Percentiles rank a stretch among this genome's conserved stretches.
phyloP scores from a whole-genome alignment of 148 eudicot species.

The Rhododendron mucronatum region DNA sequence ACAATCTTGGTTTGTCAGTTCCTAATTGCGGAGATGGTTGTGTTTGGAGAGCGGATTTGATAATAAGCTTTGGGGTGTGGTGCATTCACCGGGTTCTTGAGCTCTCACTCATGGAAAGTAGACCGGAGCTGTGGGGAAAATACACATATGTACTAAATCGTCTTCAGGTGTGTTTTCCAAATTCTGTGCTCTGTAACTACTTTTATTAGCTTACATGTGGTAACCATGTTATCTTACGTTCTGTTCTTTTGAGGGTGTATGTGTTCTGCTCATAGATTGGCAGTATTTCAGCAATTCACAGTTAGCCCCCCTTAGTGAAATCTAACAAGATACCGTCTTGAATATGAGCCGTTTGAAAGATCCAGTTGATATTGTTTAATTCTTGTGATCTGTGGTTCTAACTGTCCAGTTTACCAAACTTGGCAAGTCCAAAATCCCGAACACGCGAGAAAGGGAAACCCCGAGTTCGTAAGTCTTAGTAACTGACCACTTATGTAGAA shows the following conservation, averaged over 20 bases:
- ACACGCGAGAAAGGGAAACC: background rate
- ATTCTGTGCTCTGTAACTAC: background rate
- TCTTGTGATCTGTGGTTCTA: background rate
- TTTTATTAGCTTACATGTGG: background rate
- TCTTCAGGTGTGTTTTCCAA: slow-evolving; percentile 71
- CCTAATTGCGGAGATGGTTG: slow-evolving; percentile 96
- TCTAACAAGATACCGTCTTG: background rate
- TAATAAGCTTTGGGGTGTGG: slow-evolving; percentile 93
- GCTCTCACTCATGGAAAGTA: slow-evolving; percentile 96
- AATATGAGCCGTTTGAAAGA: background rate
- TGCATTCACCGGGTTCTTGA: slow-evolving; percentile 85
- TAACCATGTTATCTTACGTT: background rate
- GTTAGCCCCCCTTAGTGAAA: background rate
- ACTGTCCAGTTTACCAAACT: background rate
- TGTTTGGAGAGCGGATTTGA: slow-evolving; percentile 69
- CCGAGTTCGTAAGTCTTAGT: background rate
- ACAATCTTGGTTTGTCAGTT: slow-evolving; percentile 44
- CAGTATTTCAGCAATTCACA: background rate
- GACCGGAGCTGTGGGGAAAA: slow-evolving; percentile 98
- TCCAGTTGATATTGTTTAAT: background rate
- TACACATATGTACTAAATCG: slow-evolving; percentile 94
- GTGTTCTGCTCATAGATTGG: background rate
- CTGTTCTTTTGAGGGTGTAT: background rate
- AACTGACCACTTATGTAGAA: background rate
- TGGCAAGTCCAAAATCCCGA: background rate